phyloP scores from a whole-genome alignment of 2,329 filamentous ascomycete genomes.

The Penicillium sp. region DNA sequence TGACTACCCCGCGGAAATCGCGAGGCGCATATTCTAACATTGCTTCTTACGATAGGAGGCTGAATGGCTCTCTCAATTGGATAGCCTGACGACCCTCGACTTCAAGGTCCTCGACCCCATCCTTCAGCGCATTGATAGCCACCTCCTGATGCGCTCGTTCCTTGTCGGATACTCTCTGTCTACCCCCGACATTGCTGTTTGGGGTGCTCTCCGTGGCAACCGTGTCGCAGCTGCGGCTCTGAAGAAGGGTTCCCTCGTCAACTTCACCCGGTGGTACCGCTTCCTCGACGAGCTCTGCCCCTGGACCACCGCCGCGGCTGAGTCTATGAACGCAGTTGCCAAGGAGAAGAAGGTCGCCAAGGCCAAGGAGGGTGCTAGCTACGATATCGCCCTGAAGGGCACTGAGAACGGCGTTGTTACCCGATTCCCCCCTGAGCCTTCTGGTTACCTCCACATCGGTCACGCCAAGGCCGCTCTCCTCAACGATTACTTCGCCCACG shows the following conservation, averaged over 20 bases:
- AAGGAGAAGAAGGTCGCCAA: conserved; percentile 69
- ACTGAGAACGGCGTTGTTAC: conserved; percentile 88
- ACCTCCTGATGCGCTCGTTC: conserved; percentile 84
- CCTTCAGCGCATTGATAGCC: conserved; percentile 77
- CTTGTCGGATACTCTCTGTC: conserved; percentile 78
- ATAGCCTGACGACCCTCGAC: conserved; percentile 61
- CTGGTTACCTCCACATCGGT: conserved; percentile 91
- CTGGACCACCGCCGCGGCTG: conserved; percentile 71
- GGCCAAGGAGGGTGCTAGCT: conserved; percentile 79
- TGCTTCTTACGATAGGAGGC: conserved; percentile 35
- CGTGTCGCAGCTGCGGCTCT: conserved; percentile 80
- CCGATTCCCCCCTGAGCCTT: conserved; percentile 91
- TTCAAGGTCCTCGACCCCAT: conserved; percentile 80
- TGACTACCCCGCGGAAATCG: conserved; percentile 2
- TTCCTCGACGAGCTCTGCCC: conserved; percentile 81
- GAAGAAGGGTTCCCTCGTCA: conserved; percentile 74
- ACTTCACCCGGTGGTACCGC: conserved; percentile 82
- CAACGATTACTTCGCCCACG: conserved; percentile 95
- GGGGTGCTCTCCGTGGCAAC: conserved; percentile 80
- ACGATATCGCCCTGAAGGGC: conserved; percentile 83
- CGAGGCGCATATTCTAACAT: conserved; percentile 6
- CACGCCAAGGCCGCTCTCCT: conserved; percentile 92
- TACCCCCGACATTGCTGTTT: conserved; percentile 77
- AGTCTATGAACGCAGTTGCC: conserved; percentile 67
- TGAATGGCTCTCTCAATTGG: conserved; percentile 60